Conservation (phyloP, 306 rosid species). For the Vicia villosa region DNA sequence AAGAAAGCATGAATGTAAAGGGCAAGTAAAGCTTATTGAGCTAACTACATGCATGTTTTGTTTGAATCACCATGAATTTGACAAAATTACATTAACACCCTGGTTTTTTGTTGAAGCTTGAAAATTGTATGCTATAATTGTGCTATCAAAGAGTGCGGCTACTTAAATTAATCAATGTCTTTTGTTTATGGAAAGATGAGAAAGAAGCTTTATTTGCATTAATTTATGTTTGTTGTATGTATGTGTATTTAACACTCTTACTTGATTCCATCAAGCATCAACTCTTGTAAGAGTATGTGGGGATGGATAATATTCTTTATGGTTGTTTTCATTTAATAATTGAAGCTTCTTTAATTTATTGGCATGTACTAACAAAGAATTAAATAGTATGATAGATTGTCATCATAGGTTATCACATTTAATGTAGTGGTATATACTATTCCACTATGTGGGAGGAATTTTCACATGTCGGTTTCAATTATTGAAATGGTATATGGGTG, state of each 20-base stretch:
- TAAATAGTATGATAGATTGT: background rate
- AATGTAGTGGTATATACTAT: background rate
- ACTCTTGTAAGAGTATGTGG: background rate
- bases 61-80: background rate
- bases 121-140: background rate
- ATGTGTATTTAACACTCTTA: background rate
- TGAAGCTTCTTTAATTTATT: background rate
- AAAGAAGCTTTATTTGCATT: constrained; percentile 34
- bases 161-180: constrained; percentile 30
- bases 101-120: background rate
- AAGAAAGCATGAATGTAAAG: constrained; percentile 40
- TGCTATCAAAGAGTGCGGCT: constrained; percentile 34
- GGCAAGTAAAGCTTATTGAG: constrained; percentile 39
- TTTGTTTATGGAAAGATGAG: constrained; percentile 32
- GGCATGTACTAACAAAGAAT: background rate
- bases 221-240: constrained; percentile 11
- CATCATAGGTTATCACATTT: background rate
- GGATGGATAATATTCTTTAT: constrained; percentile 18
- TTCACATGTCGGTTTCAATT: background rate
- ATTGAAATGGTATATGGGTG: background rate
- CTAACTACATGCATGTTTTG: background rate
- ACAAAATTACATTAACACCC: background rate
- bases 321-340: background rate
- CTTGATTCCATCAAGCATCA: constrained; percentile 31
- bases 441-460: background rate